Conservation (phyloP, 768 basidiomycete genomes). For the Pleurotus tuoliensis region DNA sequence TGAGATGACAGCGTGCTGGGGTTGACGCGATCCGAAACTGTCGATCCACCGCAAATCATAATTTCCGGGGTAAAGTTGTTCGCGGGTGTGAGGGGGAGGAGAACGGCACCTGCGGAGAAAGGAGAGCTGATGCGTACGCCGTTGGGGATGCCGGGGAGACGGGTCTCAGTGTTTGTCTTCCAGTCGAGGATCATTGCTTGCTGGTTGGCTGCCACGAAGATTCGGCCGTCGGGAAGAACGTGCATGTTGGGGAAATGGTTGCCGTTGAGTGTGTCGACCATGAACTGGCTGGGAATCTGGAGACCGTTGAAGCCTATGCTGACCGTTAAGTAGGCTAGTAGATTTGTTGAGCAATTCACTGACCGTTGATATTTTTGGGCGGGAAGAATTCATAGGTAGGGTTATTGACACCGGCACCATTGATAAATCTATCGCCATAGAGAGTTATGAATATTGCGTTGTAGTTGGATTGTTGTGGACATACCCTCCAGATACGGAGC, state of each 20-base stretch:
- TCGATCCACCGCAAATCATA: constrained; percentile 44
- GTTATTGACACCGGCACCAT: constrained; percentile 58
- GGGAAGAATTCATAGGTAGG: constrained; percentile 47
- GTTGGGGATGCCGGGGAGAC: constrained; percentile 40
- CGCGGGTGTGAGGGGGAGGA: constrained; percentile 33
- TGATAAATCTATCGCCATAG: constrained; percentile 48
- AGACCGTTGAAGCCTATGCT: constrained; percentile 17
- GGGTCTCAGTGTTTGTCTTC: constrained; percentile 32
- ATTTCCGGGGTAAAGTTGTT: constrained; percentile 39
- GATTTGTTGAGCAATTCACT: constrained; percentile 22
- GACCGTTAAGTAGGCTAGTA: background rate
- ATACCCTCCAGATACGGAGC: constrained; percentile 14
- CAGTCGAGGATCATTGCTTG: constrained; percentile 39
- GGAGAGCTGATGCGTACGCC: constrained; percentile 39
- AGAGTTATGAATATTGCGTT: background rate
- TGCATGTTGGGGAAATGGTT: constrained; percentile 22
- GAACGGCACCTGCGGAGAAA: constrained; percentile 32
- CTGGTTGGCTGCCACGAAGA: constrained; percentile 38
- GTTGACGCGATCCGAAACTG: constrained; percentile 25
- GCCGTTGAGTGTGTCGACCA: constrained; percentile 12
- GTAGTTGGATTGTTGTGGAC: background rate
- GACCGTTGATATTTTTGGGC: constrained; percentile 32
- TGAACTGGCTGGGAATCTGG: constrained; percentile 13
- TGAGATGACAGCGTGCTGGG: constrained; percentile 29
- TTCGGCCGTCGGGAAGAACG: constrained; percentile 35